phyloP scores from a whole-genome alignment of 768 basidiomycete genomes.

The Tephrocybe sp. region DNA sequence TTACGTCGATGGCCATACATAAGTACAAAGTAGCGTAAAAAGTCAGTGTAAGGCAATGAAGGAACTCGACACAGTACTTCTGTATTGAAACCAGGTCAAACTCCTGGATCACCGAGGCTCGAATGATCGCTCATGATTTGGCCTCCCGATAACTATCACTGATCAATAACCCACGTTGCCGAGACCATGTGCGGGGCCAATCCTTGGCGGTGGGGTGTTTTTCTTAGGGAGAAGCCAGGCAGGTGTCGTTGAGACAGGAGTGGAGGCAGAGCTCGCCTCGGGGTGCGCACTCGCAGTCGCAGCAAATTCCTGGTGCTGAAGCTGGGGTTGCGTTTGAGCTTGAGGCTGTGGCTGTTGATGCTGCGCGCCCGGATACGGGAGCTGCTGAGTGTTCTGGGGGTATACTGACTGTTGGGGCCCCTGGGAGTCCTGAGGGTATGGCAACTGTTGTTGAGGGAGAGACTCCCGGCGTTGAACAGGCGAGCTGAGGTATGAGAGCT shows the following conservation, averaged over 20 bases:
- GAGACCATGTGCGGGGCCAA: background rate
- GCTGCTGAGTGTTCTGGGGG: too few relatives aligned
- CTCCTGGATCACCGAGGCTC: too few relatives aligned
- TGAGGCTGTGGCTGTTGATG: slow-evolving; percentile 13
- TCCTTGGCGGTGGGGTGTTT: slow-evolving; percentile 13
- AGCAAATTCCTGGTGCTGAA: slow-evolving; percentile 6
- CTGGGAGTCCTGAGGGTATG: background rate
- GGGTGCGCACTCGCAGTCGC: slow-evolving; percentile 3
- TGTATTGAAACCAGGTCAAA: too few relatives aligned
- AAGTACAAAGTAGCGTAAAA: too few relatives aligned
- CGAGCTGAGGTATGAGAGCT: slow-evolving; percentile 9
- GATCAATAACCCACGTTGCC: slow-evolving; percentile 2
- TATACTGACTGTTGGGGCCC: too few relatives aligned
- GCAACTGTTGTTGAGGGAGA: slow-evolving; percentile 11
- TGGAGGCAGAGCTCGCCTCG: background rate
- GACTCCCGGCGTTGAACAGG: slow-evolving; percentile 4
- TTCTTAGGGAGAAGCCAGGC: slow-evolving; percentile 50
- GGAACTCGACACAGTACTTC: too few relatives aligned
- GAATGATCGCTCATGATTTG: too few relatives aligned
- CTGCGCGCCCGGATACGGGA: too few relatives aligned
- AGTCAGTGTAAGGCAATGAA: too few relatives aligned
- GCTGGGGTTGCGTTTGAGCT: slow-evolving; percentile 1
- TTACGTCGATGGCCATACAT: too few relatives aligned
- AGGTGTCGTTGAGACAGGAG: slow-evolving; percentile 26
- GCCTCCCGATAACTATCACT: too few relatives aligned